Percentiles rank a stretch among this genome's conserved stretches.
Conservation (phyloP, 2,329 filamentous ascomycete species). For the Cladosporium halotolerans region DNA sequence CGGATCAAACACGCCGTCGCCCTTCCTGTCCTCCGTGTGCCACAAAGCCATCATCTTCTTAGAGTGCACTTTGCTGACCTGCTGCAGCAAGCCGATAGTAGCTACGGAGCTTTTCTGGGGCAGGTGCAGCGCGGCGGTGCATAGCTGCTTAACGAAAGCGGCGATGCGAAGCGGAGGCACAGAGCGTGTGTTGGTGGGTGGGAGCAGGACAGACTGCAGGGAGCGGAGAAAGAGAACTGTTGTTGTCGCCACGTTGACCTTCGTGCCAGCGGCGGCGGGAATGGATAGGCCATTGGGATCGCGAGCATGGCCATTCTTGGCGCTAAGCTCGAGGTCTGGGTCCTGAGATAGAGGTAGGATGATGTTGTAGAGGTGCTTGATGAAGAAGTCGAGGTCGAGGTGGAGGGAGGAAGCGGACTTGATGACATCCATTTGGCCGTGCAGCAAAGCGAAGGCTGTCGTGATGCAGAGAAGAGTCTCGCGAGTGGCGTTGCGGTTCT, state of each 20-base stretch:
- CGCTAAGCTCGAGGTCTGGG: constrained; percentile 75
- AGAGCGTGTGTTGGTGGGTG: constrained; percentile 64
- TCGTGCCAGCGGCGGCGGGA: constrained; percentile 43
- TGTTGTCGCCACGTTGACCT: constrained; percentile 90
- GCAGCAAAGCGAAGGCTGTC: constrained; percentile 91
- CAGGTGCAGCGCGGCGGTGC: constrained; percentile 73
- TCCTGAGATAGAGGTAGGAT: constrained; percentile 73
- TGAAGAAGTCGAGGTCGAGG: constrained; percentile 92
- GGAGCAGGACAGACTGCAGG: constrained; percentile 73
- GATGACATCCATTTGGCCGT: constrained; percentile 77
- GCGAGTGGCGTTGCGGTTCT: constrained; percentile 66
- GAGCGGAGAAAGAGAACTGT: constrained; percentile 87
- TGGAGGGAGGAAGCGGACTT: constrained; percentile 75
- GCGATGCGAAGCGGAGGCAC: constrained; percentile 80
- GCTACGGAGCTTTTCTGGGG: constrained; percentile 86
- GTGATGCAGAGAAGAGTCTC: constrained; percentile 91
- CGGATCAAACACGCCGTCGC: constrained; percentile 80
- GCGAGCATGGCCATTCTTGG: constrained; percentile 63
- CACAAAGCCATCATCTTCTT: constrained; percentile 80
- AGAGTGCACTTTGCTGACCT: constrained; percentile 74
- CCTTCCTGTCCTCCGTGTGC: constrained; percentile 89
- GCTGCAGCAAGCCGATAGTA: constrained; percentile 67
- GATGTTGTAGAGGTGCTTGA: constrained; percentile 83
- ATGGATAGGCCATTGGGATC: constrained; percentile 50
- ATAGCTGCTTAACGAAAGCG: constrained; percentile 86